Percentiles rank a stretch among this genome's conserved stretches.
Conservation (phyloP, 176 grass and related monocot species). For the Elaeis guineensis region DNA sequence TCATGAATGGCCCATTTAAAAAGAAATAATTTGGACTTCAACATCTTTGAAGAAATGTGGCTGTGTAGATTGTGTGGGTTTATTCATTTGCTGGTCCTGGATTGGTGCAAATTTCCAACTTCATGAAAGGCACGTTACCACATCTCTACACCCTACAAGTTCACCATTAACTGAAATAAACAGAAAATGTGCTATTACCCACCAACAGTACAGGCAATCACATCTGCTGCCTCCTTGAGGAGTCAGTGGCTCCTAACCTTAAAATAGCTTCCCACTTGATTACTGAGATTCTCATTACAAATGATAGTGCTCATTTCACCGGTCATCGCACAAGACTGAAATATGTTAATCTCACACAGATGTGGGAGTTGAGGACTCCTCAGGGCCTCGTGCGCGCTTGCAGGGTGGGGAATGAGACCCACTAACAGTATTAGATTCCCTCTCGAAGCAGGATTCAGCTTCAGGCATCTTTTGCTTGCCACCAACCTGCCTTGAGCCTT, state of each 20-base stretch:
- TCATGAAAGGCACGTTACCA: too few species aligned
- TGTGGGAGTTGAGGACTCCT: neutral
- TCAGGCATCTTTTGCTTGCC: constrained; percentile 4
- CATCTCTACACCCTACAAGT: neutral
- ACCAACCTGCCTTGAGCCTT: neutral
- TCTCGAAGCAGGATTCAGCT: neutral
- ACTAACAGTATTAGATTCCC: constrained; percentile 12
- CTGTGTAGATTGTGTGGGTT: too few species aligned
- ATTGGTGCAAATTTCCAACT: too few species aligned
- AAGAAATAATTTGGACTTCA: too few species aligned
- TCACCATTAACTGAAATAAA: neutral
- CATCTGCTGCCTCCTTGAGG: neutral
- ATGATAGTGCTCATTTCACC: too few species aligned
- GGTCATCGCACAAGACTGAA: too few species aligned
- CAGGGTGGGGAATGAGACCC: neutral
- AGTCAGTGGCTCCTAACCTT: neutral
- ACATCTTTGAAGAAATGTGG: too few species aligned
- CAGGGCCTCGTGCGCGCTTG: neutral
- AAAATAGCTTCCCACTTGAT: too few species aligned
- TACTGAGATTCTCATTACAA: too few species aligned
- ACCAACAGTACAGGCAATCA: neutral
- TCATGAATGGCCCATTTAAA: too few species aligned
- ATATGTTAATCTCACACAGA: too few species aligned
- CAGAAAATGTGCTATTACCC: neutral
- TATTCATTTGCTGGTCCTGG: too few species aligned